phyloP scores from a whole-genome alignment of 1,139 yeast species.

The Kodamaea plutei region DNA sequence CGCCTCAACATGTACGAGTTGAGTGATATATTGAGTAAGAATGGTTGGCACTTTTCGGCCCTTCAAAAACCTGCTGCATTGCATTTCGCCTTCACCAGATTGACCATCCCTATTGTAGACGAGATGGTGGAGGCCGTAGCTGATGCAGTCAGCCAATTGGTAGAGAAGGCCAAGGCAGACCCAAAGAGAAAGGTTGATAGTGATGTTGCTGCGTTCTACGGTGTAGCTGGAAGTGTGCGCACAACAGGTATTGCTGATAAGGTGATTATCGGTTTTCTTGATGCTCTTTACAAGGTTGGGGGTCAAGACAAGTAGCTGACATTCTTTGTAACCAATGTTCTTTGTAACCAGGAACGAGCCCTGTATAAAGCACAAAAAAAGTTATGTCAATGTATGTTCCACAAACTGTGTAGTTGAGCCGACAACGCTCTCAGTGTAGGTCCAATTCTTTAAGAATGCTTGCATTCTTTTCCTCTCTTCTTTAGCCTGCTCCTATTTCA shows the following conservation, averaged over 20 bases:
- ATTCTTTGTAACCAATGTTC: no score
- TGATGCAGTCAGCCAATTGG: slow-evolving; percentile 41
- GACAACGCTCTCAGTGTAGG: no score
- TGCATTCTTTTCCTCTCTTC: no score
- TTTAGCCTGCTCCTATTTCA: no score
- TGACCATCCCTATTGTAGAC: slow-evolving; percentile 61
- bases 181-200: slow-evolving; percentile 31
- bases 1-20: slow-evolving; percentile 65
- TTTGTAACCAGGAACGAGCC: no score
- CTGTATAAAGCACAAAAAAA: no score
- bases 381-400: no score
- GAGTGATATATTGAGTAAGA: slow-evolving; percentile 60
- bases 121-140: slow-evolving; percentile 58
- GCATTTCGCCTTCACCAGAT: slow-evolving; percentile 80
- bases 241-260: slow-evolving; percentile 84
- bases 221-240: slow-evolving; percentile 87
- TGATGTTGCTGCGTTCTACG: slow-evolving; percentile 85
- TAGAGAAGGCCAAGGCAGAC: slow-evolving; percentile 22
- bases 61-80: slow-evolving; percentile 87
- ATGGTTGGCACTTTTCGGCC: slow-evolving; percentile 89
- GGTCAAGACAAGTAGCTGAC: no score
- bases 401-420: no score
- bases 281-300: slow-evolving; percentile 67
- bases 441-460: no score
- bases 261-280: slow-evolving; percentile 74